A percentile compares a stretch with the other conserved stretches of the same genome.
phyloP scores from a whole-genome alignment of 2,329 filamentous ascomycete species.

The Colletotrichum chrysophilum region DNA sequence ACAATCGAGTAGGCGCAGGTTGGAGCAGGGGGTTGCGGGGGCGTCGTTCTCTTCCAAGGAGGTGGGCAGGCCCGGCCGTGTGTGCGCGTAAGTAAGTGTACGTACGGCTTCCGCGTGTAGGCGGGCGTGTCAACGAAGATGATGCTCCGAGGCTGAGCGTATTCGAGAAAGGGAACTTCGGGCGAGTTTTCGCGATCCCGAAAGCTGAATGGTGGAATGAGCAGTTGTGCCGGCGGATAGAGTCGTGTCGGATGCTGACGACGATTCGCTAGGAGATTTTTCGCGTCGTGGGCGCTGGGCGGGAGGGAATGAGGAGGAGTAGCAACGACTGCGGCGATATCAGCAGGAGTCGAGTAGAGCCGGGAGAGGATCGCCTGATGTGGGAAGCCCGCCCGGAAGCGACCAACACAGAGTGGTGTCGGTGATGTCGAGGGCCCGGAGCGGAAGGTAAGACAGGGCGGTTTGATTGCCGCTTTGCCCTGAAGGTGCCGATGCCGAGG shows the following conservation, averaged over 20 bases:
- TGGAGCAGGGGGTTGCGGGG: slow-evolving; percentile 19
- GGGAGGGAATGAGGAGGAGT: background rate
- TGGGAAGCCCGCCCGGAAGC: background rate
- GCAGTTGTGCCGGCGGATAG: background rate
- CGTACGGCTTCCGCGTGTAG: background rate
- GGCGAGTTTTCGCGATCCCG: background rate
- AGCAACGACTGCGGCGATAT: background rate
- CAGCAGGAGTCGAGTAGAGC: background rate
- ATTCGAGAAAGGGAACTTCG: background rate
- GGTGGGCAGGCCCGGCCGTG: background rate
- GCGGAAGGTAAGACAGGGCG: background rate
- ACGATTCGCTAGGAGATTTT: slow-evolving; percentile 2
- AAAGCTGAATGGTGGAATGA: slow-evolving; percentile 10
- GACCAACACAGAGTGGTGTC: background rate
- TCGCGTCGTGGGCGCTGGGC: slow-evolving; percentile 9
- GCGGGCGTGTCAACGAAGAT: background rate
- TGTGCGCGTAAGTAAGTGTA: background rate
- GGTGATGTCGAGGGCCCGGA: background rate
- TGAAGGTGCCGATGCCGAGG: background rate
- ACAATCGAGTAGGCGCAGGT: slow-evolving; percentile 21
- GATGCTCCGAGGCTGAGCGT: background rate
- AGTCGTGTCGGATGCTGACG: background rate
- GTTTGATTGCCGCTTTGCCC: background rate
- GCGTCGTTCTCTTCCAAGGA: slow-evolving; percentile 8
- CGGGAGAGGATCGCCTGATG: slow-evolving; percentile 8